A percentile compares a stretch with the other conserved stretches of the same genome.
Conservation (phyloP, 2,329 filamentous ascomycete genomes). For the Botryosphaeria agaves region DNA sequence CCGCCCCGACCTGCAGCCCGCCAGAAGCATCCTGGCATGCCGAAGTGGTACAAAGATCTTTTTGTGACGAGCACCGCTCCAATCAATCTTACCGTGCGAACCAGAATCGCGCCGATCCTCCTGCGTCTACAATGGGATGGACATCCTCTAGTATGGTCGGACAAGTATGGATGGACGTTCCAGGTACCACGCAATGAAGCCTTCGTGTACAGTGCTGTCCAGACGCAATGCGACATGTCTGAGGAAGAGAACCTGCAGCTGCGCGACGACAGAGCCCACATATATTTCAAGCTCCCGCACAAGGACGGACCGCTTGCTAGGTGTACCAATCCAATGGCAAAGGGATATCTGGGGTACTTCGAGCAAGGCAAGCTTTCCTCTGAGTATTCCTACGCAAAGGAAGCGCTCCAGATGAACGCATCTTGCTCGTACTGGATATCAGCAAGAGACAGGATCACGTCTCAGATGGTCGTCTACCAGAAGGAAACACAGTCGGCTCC, state of each 20-base stretch:
- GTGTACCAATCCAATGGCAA: constrained; percentile 77
- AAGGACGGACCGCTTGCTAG: constrained; percentile 80
- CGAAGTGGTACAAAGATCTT: constrained; percentile 88
- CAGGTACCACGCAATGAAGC: constrained; percentile 48
- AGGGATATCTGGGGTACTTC: constrained; percentile 79
- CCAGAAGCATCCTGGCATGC: constrained; percentile 91
- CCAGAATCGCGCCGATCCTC: constrained; percentile 70
- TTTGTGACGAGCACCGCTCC: constrained; percentile 50
- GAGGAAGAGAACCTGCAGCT: constrained; percentile 54
- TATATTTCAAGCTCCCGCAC: constrained; percentile 89
- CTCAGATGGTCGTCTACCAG: constrained; percentile 88
- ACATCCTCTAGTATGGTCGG: constrained; percentile 80
- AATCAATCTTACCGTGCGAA: constrained; percentile 70
- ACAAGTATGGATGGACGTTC: constrained; percentile 87
- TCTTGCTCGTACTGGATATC: constrained; percentile 99
- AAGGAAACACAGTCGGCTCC: constrained; percentile 29
- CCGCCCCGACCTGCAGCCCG: constrained; percentile 58
- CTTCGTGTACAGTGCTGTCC: constrained; percentile 48
- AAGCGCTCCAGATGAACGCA: constrained; percentile 94
- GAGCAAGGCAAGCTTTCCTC: constrained; percentile 78
- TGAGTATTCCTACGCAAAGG: constrained; percentile 77
- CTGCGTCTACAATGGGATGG: constrained; percentile 79
- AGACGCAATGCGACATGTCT: constrained; percentile 57
- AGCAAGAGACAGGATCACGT: constrained; percentile 77
- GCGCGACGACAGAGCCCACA: constrained; percentile 44